These are phyloP conservation scores for Onygenales sp. DNA, from an alignment of 2,329 filamentous ascomycete genomes.

Conservation along the genomic window DNA sequence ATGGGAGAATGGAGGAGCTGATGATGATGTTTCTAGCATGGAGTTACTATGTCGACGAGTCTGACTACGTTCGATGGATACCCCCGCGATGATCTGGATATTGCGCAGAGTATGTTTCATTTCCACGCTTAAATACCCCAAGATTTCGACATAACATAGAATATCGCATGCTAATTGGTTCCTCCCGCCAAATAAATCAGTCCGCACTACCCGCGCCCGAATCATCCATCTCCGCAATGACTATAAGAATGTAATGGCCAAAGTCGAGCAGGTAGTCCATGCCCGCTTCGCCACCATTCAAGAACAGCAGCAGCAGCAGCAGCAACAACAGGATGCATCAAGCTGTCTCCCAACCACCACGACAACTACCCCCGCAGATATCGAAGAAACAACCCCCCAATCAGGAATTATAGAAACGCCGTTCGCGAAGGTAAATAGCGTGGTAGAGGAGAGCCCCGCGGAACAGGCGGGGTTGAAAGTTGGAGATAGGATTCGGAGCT, in stretches of 20 bases:
- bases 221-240: slow-evolving; percentile 89
- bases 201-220: slow-evolving; percentile 82
- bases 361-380: slow-evolving; percentile 8
- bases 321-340: slow-evolving; percentile 5
- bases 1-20: no score
- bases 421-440: slow-evolving; percentile 85
- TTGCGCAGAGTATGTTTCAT: slow-evolving; percentile 67
- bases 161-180: slow-evolving; percentile 5
- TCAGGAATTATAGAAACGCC: slow-evolving; percentile 44
- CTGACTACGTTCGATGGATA: slow-evolving; percentile 85
- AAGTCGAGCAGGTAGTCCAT: slow-evolving; percentile 79
- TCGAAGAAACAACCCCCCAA: slow-evolving; percentile 16
- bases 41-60: slow-evolving; percentile 82
- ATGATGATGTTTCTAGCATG: slow-evolving; percentile 53
- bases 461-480: slow-evolving; percentile 68
- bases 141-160: background rate
- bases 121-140: background rate
- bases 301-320: slow-evolving; percentile 36
- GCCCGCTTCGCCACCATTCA: slow-evolving; percentile 72
- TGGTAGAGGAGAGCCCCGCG: slow-evolving; percentile 70
- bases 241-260: slow-evolving; percentile 78
- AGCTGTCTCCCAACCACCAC: background rate
- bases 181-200: slow-evolving; percentile 34
- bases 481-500: slow-evolving; percentile 73
- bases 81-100: slow-evolving; percentile 85